Base-by-base conservation (phyloP, 148 eudicot species). In the Spergularia marina region DNA sequence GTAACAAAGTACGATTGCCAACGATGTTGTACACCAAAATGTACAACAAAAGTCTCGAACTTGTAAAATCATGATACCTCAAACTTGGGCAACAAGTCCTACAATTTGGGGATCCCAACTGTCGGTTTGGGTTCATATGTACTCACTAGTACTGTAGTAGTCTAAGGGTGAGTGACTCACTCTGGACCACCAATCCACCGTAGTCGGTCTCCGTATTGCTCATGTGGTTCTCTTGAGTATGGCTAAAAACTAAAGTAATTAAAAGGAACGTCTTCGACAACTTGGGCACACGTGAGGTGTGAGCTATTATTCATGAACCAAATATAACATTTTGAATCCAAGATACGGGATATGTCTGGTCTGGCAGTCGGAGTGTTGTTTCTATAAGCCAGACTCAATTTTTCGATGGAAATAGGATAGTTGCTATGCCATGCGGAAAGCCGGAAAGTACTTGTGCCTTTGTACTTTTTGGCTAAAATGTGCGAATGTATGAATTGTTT, bases 41-140 rank as follows among this genome's bases (percentile, higher is more conserved):
- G 3, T 2, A 34, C 44, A 8, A 75, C 83, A 80, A 80, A 75
- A 75, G 52, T 71, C 66, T 80, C 41, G 79, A 71, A 71, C 52
- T 20, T 56, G 40, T 70, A 75, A 80, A 65, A 41, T 21, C 4
- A 53, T 18, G 75, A 70, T 69, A 69, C 78, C 78, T 80, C 16
- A 75, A 53, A 30, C 36, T 39, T 79, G 64, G 55, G 63, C 36
- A 30, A 30, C 36, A 30, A 64, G 70, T 16, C 40, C n/a, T 1
- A 16, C 53, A 56, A 21, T 47, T 12, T 13, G 20, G 59, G 12
- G 14, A 54, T 7, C 13, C 30, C 36, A 67, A 49, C 16, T 67
- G 82, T 79, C 68, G 81, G 81, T 73, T 72, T 78, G 36, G 59
- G 57, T 78, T 21, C 59, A 14, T 55, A 30, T 30, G 25, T 23